These are phyloP conservation scores for Aspergillus steynii DNA, from an alignment of 495 filamentous ascomycete species.

Conservation along the genomic window DNA sequence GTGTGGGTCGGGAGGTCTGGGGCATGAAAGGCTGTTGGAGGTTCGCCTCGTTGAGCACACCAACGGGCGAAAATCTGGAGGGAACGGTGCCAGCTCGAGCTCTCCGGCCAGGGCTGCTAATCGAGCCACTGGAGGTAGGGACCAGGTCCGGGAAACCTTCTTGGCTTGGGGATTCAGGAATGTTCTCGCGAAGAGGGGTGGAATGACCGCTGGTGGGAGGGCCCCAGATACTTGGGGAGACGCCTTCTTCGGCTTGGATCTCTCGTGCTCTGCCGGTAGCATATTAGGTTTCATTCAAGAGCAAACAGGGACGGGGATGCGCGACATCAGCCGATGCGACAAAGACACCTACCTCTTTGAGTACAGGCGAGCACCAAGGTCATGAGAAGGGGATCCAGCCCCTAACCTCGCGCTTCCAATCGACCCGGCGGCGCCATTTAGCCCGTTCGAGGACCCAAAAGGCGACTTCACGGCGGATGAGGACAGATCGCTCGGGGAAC, in stretches of 20 bases:
- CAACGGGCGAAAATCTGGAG: slow-evolving; percentile 82
- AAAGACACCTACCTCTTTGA: slow-evolving; percentile 78
- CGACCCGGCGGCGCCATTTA: slow-evolving; percentile 65
- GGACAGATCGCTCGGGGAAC: slow-evolving; percentile 81
- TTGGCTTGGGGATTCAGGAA: slow-evolving; percentile 91
- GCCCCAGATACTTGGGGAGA: slow-evolving; percentile 86
- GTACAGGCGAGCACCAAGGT: slow-evolving; percentile 75
- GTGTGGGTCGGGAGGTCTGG: slow-evolving; percentile 83
- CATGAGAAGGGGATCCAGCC: slow-evolving; percentile 96
- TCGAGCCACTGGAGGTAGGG: slow-evolving; percentile 57
- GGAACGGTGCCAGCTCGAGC: slow-evolving; percentile 95
- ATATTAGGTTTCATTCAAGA: slow-evolving; percentile 16
- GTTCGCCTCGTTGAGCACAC: slow-evolving; percentile 57
- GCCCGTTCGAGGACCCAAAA: slow-evolving; percentile 65
- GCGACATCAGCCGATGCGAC: neutral
- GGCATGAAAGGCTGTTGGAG: slow-evolving; percentile 66
- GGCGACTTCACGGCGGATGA: slow-evolving; percentile 70
- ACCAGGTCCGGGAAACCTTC: slow-evolving; percentile 93
- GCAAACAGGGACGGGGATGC: neutral
- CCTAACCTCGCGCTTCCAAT: slow-evolving; percentile 77
- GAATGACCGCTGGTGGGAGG: slow-evolving; percentile 94
- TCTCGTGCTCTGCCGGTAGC: slow-evolving; percentile 71
- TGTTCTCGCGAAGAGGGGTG: slow-evolving; percentile 93
- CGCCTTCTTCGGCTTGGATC: slow-evolving; percentile 94
- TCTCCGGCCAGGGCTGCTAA: slow-evolving; percentile 63